Percentiles rank a stretch among this genome's conserved stretches.
phyloP scores from a whole-genome alignment of 805 yeast species.

The Clavispora phyllophila region DNA sequence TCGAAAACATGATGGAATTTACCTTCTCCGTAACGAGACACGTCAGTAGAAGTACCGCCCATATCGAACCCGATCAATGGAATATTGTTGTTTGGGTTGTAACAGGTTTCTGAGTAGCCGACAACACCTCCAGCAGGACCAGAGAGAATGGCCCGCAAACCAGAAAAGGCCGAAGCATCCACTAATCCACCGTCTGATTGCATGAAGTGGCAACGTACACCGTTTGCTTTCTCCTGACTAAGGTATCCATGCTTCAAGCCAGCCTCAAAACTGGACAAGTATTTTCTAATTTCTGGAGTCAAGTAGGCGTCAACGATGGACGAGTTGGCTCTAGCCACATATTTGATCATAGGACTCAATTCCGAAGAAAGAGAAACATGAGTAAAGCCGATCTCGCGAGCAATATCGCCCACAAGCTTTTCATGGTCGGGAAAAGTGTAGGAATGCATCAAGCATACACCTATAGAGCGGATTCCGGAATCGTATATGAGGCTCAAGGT shows the following conservation, averaged over 20 bases:
- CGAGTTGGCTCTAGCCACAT: conserved; percentile 37
- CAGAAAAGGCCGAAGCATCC: conserved; percentile 78
- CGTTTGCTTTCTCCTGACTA: conserved; percentile 23
- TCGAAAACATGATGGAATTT: conserved; percentile 38
- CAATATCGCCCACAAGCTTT: conserved; percentile 27
- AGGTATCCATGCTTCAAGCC: conserved; percentile 38
- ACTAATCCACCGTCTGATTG: conserved; percentile 96
- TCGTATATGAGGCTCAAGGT: conserved; percentile 23
- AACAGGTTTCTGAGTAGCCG: conserved; percentile 84
- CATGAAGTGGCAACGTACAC: conserved; percentile 75
- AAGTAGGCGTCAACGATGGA: conserved; percentile 43
- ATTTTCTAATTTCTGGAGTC: conserved; percentile 33
- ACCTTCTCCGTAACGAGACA: conserved; percentile 36
- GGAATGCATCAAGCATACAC: conserved; percentile 37
- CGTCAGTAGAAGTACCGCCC: conserved; percentile 45
- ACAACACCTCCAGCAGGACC: conserved; percentile 99
- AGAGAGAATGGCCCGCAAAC: conserved; percentile 80
- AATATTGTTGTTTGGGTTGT: conserved; percentile 32
- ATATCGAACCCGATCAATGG: conserved; percentile 51
- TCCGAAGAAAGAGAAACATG: conserved; percentile 35
- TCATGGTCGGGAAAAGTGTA: conserved; percentile 40
- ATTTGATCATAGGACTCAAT: conserved; percentile 41
- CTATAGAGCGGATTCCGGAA: conserved; percentile 17
- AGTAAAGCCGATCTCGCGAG: conserved; percentile 31
- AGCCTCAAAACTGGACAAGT: conserved; percentile 31